Conservation (phyloP, 257 asterid species). For the Pogostemon cablin region DNA sequence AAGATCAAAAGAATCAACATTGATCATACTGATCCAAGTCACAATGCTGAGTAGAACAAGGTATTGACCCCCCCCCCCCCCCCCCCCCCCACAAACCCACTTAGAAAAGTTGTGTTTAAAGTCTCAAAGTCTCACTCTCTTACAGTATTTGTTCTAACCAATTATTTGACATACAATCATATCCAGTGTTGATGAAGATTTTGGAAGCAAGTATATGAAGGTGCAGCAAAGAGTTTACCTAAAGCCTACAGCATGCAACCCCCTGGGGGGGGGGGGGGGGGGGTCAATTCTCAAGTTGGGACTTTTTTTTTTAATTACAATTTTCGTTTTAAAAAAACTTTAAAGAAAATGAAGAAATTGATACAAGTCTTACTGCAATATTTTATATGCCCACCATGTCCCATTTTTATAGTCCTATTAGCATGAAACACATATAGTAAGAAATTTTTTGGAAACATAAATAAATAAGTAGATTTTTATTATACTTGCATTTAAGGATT, state of each 20-base stretch:
- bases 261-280: background rate
- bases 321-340: background rate
- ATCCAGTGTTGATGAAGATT: constrained; percentile 23
- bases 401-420: too few species aligned
- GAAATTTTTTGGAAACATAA: too few species aligned
- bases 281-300: background rate
- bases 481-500: too few species aligned
- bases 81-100: too few species aligned
- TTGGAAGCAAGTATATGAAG: constrained; percentile 27
- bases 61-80: background rate
- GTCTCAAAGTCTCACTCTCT: constrained; percentile 5
- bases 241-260: constrained; percentile 6
- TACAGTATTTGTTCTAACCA: background rate
- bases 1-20: constrained; percentile 53
- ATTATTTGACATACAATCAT: constrained; percentile 2
- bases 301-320: background rate
- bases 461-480: too few species aligned
- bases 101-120: too few species aligned
- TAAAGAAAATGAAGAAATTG: too few species aligned
- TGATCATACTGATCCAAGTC: constrained; percentile 40
- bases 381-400: too few species aligned
- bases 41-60: constrained; percentile 35
- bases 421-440: too few species aligned
- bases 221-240: constrained; percentile 16
- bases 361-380: background rate